Evolutionary conservation across 768 basidiomycete genomes (phyloP), one percentile per base, ranked within the genome.

Genomic region (Xerocomellus amylosporus): DNA sequence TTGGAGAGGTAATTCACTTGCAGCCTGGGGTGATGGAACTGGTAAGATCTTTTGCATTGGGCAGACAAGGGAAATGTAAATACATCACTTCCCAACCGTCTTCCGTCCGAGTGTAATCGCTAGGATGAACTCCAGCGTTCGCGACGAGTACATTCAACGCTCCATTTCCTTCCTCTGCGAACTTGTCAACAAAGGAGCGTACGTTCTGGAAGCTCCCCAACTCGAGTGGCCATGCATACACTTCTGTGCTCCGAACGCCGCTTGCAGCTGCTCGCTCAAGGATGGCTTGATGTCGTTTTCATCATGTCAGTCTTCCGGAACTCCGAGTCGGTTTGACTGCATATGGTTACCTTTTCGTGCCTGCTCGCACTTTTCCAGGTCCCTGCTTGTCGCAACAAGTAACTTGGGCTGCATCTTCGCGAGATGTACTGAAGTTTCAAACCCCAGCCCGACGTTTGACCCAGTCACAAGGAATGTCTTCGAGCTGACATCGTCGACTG

Each of bases 71-170:
- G 8, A 6, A 39, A 22, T n/a, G 34, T 15, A 62, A 66, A 26
- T 53, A 80, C 81, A 59, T 67, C 30, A 62, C 28, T 58, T 83
- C 81, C 77, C 77, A 82, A 8, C 77, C 79, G 55, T 83, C 81
- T 2, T 55, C 38, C 0, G 76, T 76, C n/a, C 58, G 52, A n/a
- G 56, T 31, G 36, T 74, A 73, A 1, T 50, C 37, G 0, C 1
- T 2, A 1, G 19, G 15, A 2, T 59, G 51, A 7, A 65, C 48
- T 8, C 68, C 73, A 1, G 72, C 74, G 38, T 72, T 73, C 6
- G 63, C 62, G 20, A 74, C 56, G 19, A 77, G 54, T 2, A 66
- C 51, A 36, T 74, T 65, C 38, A 75, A 58, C 8, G 55, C 13
- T 3, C 51, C 53, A 5, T 52, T 45, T 14, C 58, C 62, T 36